Percentiles rank a stretch among this genome's conserved stretches.
phyloP scores from a whole-genome alignment of 2,329 filamentous ascomycete species.

The Kalaharituber pfeilii region DNA sequence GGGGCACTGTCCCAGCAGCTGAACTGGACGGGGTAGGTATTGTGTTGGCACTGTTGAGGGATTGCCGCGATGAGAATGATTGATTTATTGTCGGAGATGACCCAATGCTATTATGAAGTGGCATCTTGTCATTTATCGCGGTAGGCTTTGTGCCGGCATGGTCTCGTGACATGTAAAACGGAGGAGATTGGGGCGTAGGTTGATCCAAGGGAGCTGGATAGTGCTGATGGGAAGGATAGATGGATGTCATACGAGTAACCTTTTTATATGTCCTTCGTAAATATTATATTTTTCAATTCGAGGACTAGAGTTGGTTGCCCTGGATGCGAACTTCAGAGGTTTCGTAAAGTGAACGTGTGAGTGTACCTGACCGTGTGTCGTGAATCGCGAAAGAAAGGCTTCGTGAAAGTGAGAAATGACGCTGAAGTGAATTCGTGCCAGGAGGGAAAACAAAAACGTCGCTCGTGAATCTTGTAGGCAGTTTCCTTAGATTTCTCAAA shows the following conservation, averaged over 20 bases:
- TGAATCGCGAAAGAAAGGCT: background rate
- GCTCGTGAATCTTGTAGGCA: background rate
- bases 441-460: background rate
- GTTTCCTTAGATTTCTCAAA: background rate
- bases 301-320: too few relatives aligned
- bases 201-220: constrained; percentile 16
- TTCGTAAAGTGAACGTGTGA: background rate
- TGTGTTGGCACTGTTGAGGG: constrained; percentile 23
- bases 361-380: background rate
- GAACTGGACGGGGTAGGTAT: constrained; percentile 29
- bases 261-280: too few relatives aligned
- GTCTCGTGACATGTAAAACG: constrained; percentile 18
- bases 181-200: constrained; percentile 17
- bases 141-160: constrained; percentile 12
- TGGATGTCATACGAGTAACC: constrained; percentile 19
- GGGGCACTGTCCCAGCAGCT: constrained; percentile 23
- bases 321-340: background rate
- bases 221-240: constrained; percentile 15
- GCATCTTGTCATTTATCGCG: constrained; percentile 6
- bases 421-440: background rate
- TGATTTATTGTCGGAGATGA: constrained; percentile 31
- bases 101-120: constrained; percentile 17
- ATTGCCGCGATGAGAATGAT: constrained; percentile 26
- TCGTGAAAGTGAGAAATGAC: background rate
- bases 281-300: too few relatives aligned